phyloP scores from a whole-genome alignment of 306 rosid species.

The Dalbergia cochinchinensis region DNA sequence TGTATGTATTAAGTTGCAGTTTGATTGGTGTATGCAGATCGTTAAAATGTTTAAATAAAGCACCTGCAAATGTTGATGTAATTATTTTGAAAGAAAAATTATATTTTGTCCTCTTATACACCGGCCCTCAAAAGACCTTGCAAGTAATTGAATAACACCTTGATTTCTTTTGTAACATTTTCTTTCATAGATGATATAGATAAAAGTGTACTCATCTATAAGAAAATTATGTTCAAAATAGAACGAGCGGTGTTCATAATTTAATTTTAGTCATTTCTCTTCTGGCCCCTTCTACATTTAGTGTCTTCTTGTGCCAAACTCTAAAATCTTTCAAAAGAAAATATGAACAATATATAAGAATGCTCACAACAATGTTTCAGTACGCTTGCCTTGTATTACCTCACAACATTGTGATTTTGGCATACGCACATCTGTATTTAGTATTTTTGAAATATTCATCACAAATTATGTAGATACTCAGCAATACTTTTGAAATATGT shows the following conservation, averaged over 20 bases:
- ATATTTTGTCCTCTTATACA: background rate
- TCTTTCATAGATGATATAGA: background rate
- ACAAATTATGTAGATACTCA: too few relatives aligned
- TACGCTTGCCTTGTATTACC: too few relatives aligned
- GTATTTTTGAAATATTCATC: too few relatives aligned
- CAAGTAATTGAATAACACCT: too few relatives aligned
- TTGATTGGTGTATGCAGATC: background rate
- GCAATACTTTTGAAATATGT: too few relatives aligned
- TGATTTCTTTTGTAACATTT: background rate
- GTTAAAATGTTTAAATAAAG: background rate
- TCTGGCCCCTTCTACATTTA: background rate
- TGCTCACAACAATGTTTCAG: too few relatives aligned
- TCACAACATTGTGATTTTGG: too few relatives aligned
- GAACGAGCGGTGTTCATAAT: background rate
- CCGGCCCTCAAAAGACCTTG: too few relatives aligned
- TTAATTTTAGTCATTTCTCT: background rate
- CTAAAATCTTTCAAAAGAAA: background rate
- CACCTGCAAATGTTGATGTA: background rate
- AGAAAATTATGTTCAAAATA: background rate
- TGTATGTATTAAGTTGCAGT: slow-evolving; percentile 15
- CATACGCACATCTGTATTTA: too few relatives aligned
- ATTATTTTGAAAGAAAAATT: background rate
- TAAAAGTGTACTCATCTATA: background rate
- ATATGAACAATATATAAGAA: background rate
- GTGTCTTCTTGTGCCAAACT: background rate